Evolutionary conservation across 176 grass and related monocot genomes (phyloP).

Genomic region (Stipa capillata): DNA sequence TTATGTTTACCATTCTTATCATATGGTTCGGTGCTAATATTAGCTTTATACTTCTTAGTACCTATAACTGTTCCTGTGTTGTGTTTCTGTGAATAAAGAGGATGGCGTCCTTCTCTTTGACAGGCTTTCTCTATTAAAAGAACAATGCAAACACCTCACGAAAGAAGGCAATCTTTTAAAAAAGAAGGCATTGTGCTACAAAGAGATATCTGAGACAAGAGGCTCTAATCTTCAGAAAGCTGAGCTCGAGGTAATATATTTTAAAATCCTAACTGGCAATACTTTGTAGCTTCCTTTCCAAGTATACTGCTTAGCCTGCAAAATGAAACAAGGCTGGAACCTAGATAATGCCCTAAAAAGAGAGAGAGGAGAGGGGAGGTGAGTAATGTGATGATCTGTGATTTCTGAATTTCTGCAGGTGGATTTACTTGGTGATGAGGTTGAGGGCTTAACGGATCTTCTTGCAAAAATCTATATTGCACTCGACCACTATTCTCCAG

Average conservation of each 20-base stretch:
- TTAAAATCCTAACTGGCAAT: neutral
- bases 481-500: too few species aligned
- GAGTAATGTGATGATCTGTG: neutral
- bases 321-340: neutral
- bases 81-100: neutral
- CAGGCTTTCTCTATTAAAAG: conserved; percentile 34
- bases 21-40: neutral
- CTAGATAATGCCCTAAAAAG: neutral
- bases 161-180: conserved; percentile 30
- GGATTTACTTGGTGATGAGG: too few species aligned
- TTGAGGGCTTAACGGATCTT: too few species aligned
- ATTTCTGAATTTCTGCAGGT: too few species aligned
- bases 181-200: conserved; percentile 27
- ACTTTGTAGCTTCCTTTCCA: neutral
- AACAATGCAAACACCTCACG: conserved; percentile 27
- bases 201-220: conserved; percentile 48
- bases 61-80: neutral
- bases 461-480: too few species aligned
- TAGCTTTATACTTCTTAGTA: neutral
- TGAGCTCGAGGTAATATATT: conserved; percentile 44
- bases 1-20: neutral
- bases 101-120: neutral
- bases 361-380: neutral
- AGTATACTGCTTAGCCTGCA: neutral
- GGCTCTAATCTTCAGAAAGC: conserved; percentile 50